Base-by-base conservation (phyloP, 495 filamentous ascomycete genomes). In the Platismatia glauca region DNA sequence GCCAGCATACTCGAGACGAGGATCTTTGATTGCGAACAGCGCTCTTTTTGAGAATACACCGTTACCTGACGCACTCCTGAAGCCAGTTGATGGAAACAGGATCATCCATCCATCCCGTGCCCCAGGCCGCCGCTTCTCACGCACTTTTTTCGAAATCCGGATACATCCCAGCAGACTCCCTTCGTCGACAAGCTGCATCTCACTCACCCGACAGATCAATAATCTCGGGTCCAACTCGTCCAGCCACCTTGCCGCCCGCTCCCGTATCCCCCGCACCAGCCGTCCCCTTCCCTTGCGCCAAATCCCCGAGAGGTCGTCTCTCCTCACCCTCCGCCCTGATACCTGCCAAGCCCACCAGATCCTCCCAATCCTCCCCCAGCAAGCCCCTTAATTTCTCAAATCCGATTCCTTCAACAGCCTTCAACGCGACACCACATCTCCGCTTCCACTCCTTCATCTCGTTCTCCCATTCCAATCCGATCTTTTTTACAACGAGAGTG, bases 401-500 rank as follows among this genome's bases (percentile, higher is more conserved):
- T 0, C 35, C 56, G 13, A 39, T 31, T 4, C 43, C 34, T 7
- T 38, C 56, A 8, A 43, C 4, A 5, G 0, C 12, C 37, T 56
- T 61, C 22, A 27, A 7, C 7, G 52, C 50, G 1, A 39, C 33
- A 3, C 13, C 37, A 56, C 35, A 62, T 34, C 60, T 52, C 27
- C 12, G 12, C 24, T 43, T 43, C 60, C 50, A 57, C 7, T 15
- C 33, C 27, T 20, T 41, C 22, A 55, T 34, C 31, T 37, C n/a
- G 15, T 33, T 12, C 15, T 56, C 24, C 60, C 46, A 62, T n/a
- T 56, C 53, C 3, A 20, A 3, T 0, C 20, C 20, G 0, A 41
- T 44, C 13, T 62, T 62, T 13, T 24, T 12, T 5, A 62, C 50
- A 2, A 62, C 35, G n/a, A 62, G 60, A 2, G 60, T 62, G 39